Base-by-base conservation (phyloP, 116 monocot genomes). In the Zostera marina region DNA sequence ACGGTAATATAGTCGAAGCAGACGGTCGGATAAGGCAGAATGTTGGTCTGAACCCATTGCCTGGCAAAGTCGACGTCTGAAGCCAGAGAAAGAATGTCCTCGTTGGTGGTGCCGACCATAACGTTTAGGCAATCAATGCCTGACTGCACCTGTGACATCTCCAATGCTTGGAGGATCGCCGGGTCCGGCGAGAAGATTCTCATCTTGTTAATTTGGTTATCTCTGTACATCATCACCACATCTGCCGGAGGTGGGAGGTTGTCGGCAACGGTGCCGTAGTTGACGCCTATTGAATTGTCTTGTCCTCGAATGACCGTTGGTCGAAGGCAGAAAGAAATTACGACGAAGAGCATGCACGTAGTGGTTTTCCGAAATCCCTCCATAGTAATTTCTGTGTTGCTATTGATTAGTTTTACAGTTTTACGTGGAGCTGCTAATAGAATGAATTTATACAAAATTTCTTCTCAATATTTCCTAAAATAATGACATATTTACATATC, bases 231-330 rank as follows among this genome's bases (percentile, higher is more conserved):
- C 22, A 59, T n/a, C 2, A 81, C 54, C 20, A 76, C 76, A 44
- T 70, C 26, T 16, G 43, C 62, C 15, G 76, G 73, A 5, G 73
- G 3, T 5, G 81, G 81, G 8, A 81, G 76, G 66, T 81, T 76
- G 58, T 81, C 15, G 6, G 59, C 81, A 7, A 59, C 5, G 70
- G 73, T 62, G 6, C 80, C 80, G 24, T 80, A 80, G 72, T 72
- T 72, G 41, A 80, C 68, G 13, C 80, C 76, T 19, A 76, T 56
- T 4, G 38, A 38, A 40, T 56, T 56, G 2, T 11, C 53, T 53
- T 53, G 1, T 32, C 32, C 32, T 32, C 32, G 32, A 32, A 32
- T 0, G 32, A 32, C 32, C 4, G 5, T 0, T 32, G 32, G 32
- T 32, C 5, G 32, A 2, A 32, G 32, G 32, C 32, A 32, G 5